Percentiles rank a stretch among this genome's conserved stretches.
Evolutionary conservation across 257 asterid genomes (phyloP).

Genomic region (Penstemon barbatus): DNA sequence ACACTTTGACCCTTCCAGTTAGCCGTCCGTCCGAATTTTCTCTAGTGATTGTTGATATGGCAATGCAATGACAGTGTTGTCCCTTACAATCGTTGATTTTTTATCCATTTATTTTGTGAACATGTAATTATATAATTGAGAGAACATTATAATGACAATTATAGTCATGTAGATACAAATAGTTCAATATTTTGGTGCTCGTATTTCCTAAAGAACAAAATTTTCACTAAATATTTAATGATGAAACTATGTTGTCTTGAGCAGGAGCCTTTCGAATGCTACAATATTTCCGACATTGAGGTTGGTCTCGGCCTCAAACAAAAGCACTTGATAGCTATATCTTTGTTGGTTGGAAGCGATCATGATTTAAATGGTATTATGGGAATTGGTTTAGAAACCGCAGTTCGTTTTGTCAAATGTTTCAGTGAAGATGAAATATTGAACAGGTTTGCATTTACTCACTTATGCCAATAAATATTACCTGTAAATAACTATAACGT

Average conservation of each 20-base stretch:
- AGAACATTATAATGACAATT: no score
- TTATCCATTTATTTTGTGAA: no score
- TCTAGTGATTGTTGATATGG: no score
- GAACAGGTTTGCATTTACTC: slow-evolving; percentile 46
- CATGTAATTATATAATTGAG: no score
- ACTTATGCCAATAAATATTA: neutral
- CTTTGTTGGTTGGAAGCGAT: slow-evolving; percentile 90
- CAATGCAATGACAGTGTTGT: no score
- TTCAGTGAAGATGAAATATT: slow-evolving; percentile 69
- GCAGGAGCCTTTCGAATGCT: slow-evolving; percentile 96
- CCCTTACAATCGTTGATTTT: no score
- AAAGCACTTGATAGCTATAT: slow-evolving; percentile 81
- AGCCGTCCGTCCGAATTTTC: no score
- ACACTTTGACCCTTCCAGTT: no score
- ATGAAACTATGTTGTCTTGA: slow-evolving; percentile 27
- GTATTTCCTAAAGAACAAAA: no score
- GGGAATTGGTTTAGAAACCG: slow-evolving; percentile 86
- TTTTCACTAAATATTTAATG: neutral
- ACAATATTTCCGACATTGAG: slow-evolving; percentile 75
- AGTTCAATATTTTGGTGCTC: no score
- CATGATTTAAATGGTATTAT: slow-evolving; percentile 74
- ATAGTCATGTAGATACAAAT: no score
- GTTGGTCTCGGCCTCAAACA: slow-evolving; percentile 76
- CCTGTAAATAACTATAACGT: slow-evolving; percentile 4
- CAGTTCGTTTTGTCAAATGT: slow-evolving; percentile 78